These are phyloP conservation scores for Colletotrichum destructivum DNA, from an alignment of 2,329 filamentous ascomycete genomes.

Conservation along the genomic window DNA sequence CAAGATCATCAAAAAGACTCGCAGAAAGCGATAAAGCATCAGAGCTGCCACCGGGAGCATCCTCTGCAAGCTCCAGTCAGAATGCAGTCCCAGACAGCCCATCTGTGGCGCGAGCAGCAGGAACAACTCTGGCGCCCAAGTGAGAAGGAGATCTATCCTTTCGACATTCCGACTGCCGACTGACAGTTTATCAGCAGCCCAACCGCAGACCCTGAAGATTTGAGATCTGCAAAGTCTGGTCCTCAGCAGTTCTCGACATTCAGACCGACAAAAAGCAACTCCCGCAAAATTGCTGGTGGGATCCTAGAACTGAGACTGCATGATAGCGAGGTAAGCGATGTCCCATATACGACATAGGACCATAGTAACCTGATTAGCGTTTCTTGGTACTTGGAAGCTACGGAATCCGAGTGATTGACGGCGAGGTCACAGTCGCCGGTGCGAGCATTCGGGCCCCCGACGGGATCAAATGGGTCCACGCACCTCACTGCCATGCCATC, in stretches of 20 bases:
- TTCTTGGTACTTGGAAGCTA: conserved; percentile 78
- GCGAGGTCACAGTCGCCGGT: conserved; percentile 76
- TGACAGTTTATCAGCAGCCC: conserved; percentile 6
- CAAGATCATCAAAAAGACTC: conserved; percentile 17
- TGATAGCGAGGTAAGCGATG: conserved; percentile 63
- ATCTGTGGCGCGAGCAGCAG: background rate
- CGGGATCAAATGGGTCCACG: conserved; percentile 70
- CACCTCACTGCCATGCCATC: conserved; percentile 78
- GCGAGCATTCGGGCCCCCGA: conserved; percentile 69
- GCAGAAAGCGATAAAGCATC: conserved; percentile 5
- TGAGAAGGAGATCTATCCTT: background rate
- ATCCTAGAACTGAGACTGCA: conserved; percentile 59
- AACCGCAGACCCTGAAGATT: background rate
- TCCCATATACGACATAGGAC: background rate
- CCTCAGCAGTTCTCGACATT: conserved; percentile 61
- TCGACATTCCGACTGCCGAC: background rate
- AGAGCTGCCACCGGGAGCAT: background rate
- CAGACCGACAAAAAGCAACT: conserved; percentile 60
- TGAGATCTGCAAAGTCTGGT: background rate
- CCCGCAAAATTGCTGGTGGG: conserved; percentile 56
- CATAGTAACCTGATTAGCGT: conserved; percentile 60
- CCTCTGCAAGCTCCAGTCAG: background rate
- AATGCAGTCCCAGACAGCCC: background rate
- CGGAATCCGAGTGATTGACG: conserved; percentile 72
- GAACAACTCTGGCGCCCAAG: background rate